A percentile compares a stretch with the other conserved stretches of the same genome.
phyloP scores from a whole-genome alignment of 306 rosid genomes.

The Acacia melanoxylon region DNA sequence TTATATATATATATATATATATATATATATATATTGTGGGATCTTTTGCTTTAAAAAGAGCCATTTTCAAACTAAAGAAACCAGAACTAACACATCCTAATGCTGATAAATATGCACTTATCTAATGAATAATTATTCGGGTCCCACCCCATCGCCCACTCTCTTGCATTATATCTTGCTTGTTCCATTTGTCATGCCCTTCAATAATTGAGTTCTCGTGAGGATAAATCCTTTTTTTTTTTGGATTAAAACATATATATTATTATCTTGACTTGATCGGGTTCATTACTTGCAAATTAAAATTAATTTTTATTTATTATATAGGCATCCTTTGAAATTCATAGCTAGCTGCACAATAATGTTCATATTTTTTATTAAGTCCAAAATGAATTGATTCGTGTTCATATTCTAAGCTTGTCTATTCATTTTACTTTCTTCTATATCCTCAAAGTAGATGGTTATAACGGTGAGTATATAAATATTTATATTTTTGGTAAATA shows the following conservation, averaged over 20 bases:
- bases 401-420: background rate
- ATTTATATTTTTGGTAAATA: conserved; percentile 10
- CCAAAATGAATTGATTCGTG: background rate
- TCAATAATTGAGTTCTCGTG: conserved; percentile 21
- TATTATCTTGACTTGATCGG: background rate
- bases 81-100: background rate
- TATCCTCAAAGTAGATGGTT: background rate
- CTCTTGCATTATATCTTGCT: conserved; percentile 16
- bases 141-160: conserved; percentile 17
- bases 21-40: background rate
- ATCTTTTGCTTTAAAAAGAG: background rate
- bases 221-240: background rate
- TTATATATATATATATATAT: background rate
- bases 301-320: background rate
- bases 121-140: background rate
- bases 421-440: background rate
- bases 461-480: background rate
- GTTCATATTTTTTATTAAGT: background rate
- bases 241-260: background rate
- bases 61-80: background rate
- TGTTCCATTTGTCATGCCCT: background rate
- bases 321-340: background rate
- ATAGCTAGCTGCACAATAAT: background rate
- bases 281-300: background rate
- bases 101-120: conserved; percentile 8